Conservation (phyloP, 2,329 filamentous ascomycete genomes). For the Trichoderma afroharzianum region DNA sequence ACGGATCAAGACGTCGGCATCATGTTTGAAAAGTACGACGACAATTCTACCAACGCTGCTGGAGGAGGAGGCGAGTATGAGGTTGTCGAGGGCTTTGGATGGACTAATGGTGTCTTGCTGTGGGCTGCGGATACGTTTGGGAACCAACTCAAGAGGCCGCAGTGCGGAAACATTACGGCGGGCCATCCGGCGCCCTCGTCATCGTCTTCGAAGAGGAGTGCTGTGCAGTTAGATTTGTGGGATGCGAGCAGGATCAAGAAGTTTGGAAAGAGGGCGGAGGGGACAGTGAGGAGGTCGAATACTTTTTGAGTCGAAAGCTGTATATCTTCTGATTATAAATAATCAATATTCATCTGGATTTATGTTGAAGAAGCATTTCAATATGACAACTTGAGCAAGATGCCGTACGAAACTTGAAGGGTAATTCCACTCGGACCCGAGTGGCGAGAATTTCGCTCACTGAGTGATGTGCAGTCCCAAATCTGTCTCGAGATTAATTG, state of each 20-base stretch:
- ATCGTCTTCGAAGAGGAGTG: slow-evolving; percentile 32
- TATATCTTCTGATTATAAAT: not conserved
- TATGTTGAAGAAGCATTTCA: not conserved
- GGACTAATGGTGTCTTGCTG: slow-evolving; percentile 66
- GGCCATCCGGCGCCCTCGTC: slow-evolving; percentile 30
- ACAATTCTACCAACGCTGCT: slow-evolving; percentile 56
- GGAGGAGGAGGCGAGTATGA: slow-evolving; percentile 66
- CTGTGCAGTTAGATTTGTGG: slow-evolving; percentile 44
- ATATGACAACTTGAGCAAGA: not conserved
- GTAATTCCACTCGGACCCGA: not conserved
- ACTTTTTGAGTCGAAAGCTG: not conserved
- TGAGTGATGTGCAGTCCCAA: not conserved
- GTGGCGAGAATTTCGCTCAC: not conserved
- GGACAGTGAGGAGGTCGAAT: not conserved
- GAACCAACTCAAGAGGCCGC: slow-evolving; percentile 49
- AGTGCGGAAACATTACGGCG: slow-evolving; percentile 50
- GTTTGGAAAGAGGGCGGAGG: slow-evolving; percentile 33
- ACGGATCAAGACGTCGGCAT: slow-evolving; percentile 46
- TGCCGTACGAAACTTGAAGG: not conserved
- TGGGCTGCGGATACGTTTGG: slow-evolving; percentile 63
- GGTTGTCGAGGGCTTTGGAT: slow-evolving; percentile 68
- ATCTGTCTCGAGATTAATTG: not conserved
- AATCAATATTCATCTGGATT: not conserved
- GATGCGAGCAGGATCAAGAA: slow-evolving; percentile 49
- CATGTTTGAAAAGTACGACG: slow-evolving; percentile 69